Evolutionary conservation across 345 rosid genomes (phyloP), one percentile per base, ranked within the genome.

Genomic region (Rhizophora mangle): DNA sequence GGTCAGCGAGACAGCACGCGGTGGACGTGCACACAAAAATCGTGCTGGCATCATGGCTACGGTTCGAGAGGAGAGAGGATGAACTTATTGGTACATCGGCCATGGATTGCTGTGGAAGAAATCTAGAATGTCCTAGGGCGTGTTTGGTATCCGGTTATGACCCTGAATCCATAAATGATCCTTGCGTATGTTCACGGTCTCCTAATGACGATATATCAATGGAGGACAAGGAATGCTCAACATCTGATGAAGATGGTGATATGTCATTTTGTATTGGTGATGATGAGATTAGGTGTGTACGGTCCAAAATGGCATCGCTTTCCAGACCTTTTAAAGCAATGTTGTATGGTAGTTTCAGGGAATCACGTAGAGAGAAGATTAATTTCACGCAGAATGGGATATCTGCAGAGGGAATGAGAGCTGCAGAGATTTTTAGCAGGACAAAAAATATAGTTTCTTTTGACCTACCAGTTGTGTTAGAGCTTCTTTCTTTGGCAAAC

Each of bases 11-110:
- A 65, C 89, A 90, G 60, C 98, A 90, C 49, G 87, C 98, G 0
- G 81, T 82, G 0, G 99, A 90, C 36, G 93, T 89, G 57, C 96
- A 92, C 70, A 57, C 85, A 22, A 96, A 96, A 74, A 80, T 96
- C n/a, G 95, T 96, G 6, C 67, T 96, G 26, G 92, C 93, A 0
- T 83, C 99, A 3, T 96, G 99, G 96, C 81, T 96, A 56, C 76
- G 96, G 59, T 96, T 46, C 52, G 99, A 96, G 86, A 86, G 99
- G 87, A 87, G 99, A 63, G 98, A 96, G 43, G 92, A 96, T 69
- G 98, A 92, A 72, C 86, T 92, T 2, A 78, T 84, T 43, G 99
- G 96, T 27, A 81, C 84, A 0, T 81, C 81, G 6, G 80, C 96
- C 16, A 86, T 95, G 96, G 92, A 88, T 77, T 96, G 98, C 56